Conservation (phyloP, 169 alveolate genomes). For the Blepharisma undulans region DNA sequence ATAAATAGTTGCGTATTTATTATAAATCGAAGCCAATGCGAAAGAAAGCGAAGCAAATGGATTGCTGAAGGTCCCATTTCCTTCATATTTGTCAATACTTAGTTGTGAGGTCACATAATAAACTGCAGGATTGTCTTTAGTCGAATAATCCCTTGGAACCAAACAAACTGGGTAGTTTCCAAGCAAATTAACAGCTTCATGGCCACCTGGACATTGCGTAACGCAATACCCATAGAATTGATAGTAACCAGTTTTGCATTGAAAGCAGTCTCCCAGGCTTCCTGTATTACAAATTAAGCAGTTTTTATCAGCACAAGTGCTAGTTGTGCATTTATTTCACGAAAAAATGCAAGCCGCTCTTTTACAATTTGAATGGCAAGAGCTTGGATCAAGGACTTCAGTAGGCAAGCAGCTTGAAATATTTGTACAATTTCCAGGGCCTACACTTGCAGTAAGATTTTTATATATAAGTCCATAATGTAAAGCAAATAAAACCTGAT, state of each 20-base stretch:
- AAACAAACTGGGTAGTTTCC: neutral
- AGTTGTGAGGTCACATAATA: neutral
- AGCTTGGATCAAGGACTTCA: neutral
- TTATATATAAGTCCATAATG: neutral
- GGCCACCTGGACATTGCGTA: neutral
- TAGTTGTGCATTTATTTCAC: neutral
- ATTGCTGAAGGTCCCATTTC: neutral
- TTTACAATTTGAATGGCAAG: neutral
- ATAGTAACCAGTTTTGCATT: neutral
- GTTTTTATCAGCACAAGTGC: neutral
- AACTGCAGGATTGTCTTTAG: neutral
- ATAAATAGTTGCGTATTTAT: too few relatives aligned
- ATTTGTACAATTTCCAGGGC: neutral
- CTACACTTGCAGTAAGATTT: neutral
- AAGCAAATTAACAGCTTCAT: neutral
- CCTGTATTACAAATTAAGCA: neutral
- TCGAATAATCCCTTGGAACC: neutral
- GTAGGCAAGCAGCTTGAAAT: neutral
- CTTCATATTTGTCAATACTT: neutral
- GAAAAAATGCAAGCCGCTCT: neutral
- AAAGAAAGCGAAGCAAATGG: neutral
- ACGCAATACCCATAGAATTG: neutral
- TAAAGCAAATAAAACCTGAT: neutral
- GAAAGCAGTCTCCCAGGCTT: neutral
- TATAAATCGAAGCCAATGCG: neutral